Evolutionary conservation across 805 yeast species (phyloP), one percentile per base, ranked within the genome.

Genomic region (Myxozyma mucilagina): DNA sequence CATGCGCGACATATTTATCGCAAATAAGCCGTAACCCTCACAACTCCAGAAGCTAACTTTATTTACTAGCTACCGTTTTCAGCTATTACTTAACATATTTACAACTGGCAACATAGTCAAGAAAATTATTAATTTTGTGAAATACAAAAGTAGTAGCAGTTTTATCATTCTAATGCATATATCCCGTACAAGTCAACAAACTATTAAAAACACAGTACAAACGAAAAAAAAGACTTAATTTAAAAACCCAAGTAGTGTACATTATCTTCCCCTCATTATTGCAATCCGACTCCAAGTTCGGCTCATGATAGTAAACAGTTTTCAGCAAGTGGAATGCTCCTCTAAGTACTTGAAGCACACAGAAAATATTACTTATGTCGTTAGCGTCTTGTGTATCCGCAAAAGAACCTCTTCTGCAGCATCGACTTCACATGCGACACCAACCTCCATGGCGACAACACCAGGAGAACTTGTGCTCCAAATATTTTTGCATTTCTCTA

Each of bases 341-440:
- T 24, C 29, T 3, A 24, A 24, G 29, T 4, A 4, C 4, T 24
- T 24, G 4, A 4, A 24, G 4, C 29, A 24, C 29, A 4, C 29
- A 29, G 5, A 11, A 4, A 3, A 14, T 20, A 3, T 10, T 34
- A 5, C 20, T 20, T 14, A 56, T 8, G 64, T 45, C 1, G 47
- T 39, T 18, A 53, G 34, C 10, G 57, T 53, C 31, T 49, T 58
- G 47, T 61, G 65, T 4, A 61, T 38, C 16, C 56, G 42, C 32
- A 51, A 7, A 29, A 63, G 31, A 11, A 54, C 32, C 34, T 63
- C 66, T 20, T 60, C 64, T 7, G 51, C 56, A 4, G 36, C 43
- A 1, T 18, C 48, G 13, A 60, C 42, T 29, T 63, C 66, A 39
- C 66, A 63, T 8, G 55, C 66, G 10, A 63, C 57, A 13, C 67